Evolutionary conservation across 1,284 basidiomycete species (phyloP), one percentile per base, ranked within the genome.

Genomic region (Hypsizygus ulmarius): DNA sequence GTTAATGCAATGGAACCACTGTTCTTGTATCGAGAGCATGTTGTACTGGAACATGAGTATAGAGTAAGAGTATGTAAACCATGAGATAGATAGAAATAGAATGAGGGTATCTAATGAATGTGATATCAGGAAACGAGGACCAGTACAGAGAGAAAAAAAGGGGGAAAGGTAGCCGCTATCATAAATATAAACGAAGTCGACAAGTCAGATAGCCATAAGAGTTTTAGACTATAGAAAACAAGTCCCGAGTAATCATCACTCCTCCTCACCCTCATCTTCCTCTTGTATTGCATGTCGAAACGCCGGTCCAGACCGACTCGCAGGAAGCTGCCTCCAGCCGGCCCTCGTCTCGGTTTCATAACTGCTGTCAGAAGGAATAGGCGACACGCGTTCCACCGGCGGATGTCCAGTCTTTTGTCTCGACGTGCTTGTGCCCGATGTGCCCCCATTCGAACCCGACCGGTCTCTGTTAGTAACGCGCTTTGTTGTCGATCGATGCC

Each of bases 221-320:
- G 21, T 25, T 25, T 10, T 12, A 39, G 21, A 15, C 5, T 10
- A 46, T 40, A 36, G 39, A 50, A 29, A 39, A 34, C 28, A 30
- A 42, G 44, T 44, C 45, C 51, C 29, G 51, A 47, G 39, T 21
- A n/a, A 25, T 39, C n/a, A 46, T 61, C 51, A 62, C 56, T 74
- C 74, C 60, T 86, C 83, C 59, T 87, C 86, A 53, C 82, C 87
- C 44, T 80, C 87, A 53, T 90, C 87, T 58, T 88, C 87, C 62
- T 89, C 87, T 61, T 87, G 82, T 49, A 88, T 88, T 14, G 82
- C 64, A 53, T 81, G 75, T 47, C 72, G 74, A 55, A 86, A 84
- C 8, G 84, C 79, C 42, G 78, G 79, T 0, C 82, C 85, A 16
- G 79, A 69, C 15, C 87, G 74, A 19, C 67, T 71, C 44, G 71